A percentile compares a stretch with the other conserved stretches of the same genome.
phyloP scores from a whole-genome alignment of 306 rosid species.

The Ziziphus jujuba region DNA sequence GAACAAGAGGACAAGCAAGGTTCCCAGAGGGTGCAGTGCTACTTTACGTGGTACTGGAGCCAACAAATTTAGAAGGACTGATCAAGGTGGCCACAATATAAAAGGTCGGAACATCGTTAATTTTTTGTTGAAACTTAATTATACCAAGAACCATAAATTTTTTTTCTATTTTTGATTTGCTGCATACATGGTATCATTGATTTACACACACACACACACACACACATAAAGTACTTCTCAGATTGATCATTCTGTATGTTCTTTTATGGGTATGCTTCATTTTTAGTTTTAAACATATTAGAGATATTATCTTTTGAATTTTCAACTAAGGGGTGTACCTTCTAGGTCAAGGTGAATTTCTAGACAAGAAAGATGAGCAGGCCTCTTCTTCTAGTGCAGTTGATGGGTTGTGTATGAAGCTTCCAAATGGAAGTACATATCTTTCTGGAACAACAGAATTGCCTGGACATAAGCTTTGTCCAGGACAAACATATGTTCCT shows the following conservation, averaged over 20 bases:
- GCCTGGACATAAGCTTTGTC: constrained; percentile 29
- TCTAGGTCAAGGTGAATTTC: constrained; percentile 34
- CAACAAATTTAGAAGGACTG: constrained; percentile 38
- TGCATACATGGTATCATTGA: background rate
- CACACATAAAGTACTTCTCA: background rate
- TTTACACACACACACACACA: too few relatives aligned
- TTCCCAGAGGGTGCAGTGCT: constrained; percentile 33
- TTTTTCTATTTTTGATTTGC: background rate
- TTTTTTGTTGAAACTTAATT: constrained; percentile 4
- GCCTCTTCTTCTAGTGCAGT: constrained; percentile 28
- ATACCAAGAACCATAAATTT: background rate
- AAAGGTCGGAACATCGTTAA: constrained; percentile 36
- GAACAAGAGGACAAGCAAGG: constrained; percentile 34
- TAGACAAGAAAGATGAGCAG: constrained; percentile 31
- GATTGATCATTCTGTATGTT: constrained; percentile 10
- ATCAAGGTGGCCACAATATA: constrained; percentile 24
- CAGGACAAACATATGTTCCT: constrained; percentile 40
- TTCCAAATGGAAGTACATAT: constrained; percentile 13
- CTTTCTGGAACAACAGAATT: constrained; percentile 18
- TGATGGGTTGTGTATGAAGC: constrained; percentile 16
- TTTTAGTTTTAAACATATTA: constrained; percentile 12
- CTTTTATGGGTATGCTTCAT: background rate
- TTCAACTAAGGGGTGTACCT: constrained; percentile 11
- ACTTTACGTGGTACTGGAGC: constrained; percentile 28
- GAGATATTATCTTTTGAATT: background rate